A percentile compares a stretch with the other conserved stretches of the same genome.
Evolutionary conservation across 495 filamentous ascomycete genomes (phyloP).

Genomic region (Tuber umbilicatum): DNA sequence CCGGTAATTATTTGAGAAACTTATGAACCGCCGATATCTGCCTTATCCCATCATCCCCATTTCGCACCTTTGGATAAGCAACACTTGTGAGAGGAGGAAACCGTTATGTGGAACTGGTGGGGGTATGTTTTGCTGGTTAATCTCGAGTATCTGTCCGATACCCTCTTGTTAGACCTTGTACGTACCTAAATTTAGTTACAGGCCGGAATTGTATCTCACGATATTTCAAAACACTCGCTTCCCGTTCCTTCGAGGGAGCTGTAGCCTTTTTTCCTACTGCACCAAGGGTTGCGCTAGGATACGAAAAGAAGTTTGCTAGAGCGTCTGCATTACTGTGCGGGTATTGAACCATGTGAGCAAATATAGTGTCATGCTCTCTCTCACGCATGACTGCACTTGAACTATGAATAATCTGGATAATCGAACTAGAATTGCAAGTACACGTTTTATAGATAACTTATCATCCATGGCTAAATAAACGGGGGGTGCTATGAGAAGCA

Average conservation of each 20-base stretch:
- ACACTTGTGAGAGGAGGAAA: neutral
- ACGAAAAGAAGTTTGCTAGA: neutral
- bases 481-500: neutral
- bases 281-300: neutral
- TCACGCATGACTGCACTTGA: neutral
- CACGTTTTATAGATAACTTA: neutral
- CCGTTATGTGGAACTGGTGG: neutral
- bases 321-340: neutral
- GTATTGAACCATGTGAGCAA: neutral
- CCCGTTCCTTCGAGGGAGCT: neutral
- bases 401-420: neutral
- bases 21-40: neutral
- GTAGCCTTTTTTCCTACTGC: neutral
- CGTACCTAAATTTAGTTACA: too few relatives aligned
- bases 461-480: neutral
- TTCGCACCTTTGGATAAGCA: neutral
- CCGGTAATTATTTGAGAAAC: neutral
- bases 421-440: neutral
- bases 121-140: neutral
- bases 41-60: neutral
- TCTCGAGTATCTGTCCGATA: neutral
- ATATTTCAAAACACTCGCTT: neutral
- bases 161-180: neutral
- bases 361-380: neutral
- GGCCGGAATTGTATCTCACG: neutral